Evolutionary conservation across 768 basidiomycete genomes (phyloP).

Genomic region (Suillus spraguei): DNA sequence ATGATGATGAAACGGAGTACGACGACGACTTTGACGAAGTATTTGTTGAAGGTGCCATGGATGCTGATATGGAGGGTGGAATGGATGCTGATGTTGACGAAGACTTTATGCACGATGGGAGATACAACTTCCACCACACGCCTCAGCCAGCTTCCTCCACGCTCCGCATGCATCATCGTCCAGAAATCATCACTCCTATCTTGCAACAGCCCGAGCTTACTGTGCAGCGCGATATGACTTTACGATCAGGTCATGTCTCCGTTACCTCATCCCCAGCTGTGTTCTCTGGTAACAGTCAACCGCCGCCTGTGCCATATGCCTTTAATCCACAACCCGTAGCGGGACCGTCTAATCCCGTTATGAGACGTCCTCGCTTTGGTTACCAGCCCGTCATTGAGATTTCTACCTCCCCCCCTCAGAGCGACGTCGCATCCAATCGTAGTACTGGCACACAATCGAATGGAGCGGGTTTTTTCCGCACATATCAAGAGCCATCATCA

Average conservation of each 20-base stretch:
- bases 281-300: neutral
- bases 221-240: conserved; percentile 31
- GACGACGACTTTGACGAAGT: conserved; percentile 47
- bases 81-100: conserved; percentile 51
- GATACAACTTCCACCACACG: conserved; percentile 29
- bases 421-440: conserved; percentile 58
- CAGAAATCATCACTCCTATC: conserved; percentile 19
- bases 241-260: conserved; percentile 23
- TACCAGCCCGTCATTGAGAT: conserved; percentile 64
- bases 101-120: conserved; percentile 37
- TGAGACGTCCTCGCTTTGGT: conserved; percentile 44
- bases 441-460: conserved; percentile 56
- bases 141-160: conserved; percentile 9
- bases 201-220: conserved; percentile 28
- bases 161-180: conserved; percentile 8
- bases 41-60: conserved; percentile 31
- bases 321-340: conserved; percentile 37
- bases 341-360: conserved; percentile 40
- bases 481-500: conserved; percentile 47
- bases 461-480: conserved; percentile 63
- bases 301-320: conserved; percentile 18
- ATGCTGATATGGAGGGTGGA: conserved; percentile 37
- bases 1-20: conserved; percentile 69
- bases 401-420: conserved; percentile 59
- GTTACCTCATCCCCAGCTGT: conserved; percentile 11